Evolutionary conservation across 139 green algal species (phyloP).

Genomic region (Tetradesmus obliquus): DNA sequence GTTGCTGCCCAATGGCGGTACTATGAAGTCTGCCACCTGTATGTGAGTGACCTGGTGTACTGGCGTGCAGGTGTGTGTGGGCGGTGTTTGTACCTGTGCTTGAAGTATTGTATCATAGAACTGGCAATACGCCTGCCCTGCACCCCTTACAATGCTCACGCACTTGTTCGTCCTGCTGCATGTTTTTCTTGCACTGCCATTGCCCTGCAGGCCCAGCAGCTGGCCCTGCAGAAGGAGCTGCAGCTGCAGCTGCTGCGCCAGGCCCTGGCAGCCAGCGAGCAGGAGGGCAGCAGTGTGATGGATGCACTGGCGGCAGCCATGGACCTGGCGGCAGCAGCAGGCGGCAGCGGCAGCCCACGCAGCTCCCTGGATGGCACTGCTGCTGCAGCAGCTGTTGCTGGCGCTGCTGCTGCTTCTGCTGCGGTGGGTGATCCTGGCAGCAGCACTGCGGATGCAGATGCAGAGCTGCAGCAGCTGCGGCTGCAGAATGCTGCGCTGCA

Average conservation of each 20-base stretch:
- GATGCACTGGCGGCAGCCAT: slow-evolving; percentile 18
- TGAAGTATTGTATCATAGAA: too few relatives aligned
- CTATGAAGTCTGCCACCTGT: neutral
- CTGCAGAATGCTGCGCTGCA: slow-evolving; percentile 30
- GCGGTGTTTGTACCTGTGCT: neutral
- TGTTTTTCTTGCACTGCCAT: neutral
- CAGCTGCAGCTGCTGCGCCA: slow-evolving; percentile 17
- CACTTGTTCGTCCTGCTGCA: neutral
- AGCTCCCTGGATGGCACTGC: neutral
- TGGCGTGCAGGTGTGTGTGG: neutral
- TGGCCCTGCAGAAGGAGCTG: slow-evolving; percentile 34
- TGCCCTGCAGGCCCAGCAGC: slow-evolving; percentile 1
- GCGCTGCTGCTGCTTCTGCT: neutral
- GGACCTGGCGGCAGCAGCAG: slow-evolving; percentile 12
- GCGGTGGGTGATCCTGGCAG: neutral
- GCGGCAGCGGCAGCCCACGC: neutral
- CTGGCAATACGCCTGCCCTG: neutral
- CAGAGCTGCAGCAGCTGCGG: slow-evolving; percentile 25
- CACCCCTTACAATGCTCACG: neutral
- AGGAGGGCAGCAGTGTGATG: slow-evolving; percentile 30
- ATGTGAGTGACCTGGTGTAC: neutral
- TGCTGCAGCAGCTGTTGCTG: neutral
- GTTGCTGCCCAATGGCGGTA: too few relatives aligned
- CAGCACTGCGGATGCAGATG: neutral
- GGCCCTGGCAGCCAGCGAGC: slow-evolving; percentile 12